Evolutionary conservation across 2,329 filamentous ascomycete species (phyloP).

Genomic region (Remersonia thermophila): DNA sequence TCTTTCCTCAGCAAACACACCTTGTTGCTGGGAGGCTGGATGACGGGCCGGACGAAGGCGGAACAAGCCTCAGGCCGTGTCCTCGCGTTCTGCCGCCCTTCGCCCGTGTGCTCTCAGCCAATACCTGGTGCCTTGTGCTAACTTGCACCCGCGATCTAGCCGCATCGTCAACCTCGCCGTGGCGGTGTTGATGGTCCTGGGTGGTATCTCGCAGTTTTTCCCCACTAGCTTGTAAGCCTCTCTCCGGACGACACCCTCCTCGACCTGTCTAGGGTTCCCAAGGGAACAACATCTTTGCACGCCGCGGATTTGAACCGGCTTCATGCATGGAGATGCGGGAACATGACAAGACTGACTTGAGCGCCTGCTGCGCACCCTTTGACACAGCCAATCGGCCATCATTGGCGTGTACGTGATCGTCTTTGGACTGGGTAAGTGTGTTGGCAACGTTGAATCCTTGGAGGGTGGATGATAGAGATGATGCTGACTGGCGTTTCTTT

Average conservation of each 20-base stretch:
- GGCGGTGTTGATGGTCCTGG: conserved; percentile 75
- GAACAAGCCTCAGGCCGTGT: too few relatives aligned
- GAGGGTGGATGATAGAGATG: neutral
- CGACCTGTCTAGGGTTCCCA: too few relatives aligned
- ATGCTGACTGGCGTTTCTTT: conserved; percentile 1
- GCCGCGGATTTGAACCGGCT: too few relatives aligned
- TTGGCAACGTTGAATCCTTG: neutral
- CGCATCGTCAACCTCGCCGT: conserved; percentile 89
- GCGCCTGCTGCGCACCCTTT: conserved; percentile 1
- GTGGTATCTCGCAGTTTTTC: conserved; percentile 66
- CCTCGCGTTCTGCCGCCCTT: too few relatives aligned
- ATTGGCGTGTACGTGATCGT: conserved; percentile 79
- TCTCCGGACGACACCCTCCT: neutral
- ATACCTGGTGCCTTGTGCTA: neutral
- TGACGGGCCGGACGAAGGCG: too few relatives aligned
- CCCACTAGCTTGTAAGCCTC: conserved; percentile 42
- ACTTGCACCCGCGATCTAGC: conserved; percentile 34
- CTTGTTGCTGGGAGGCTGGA: too few relatives aligned
- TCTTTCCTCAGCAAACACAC: too few relatives aligned
- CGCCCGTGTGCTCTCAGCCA: too few relatives aligned
- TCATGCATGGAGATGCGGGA: too few relatives aligned
- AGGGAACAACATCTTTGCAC: too few relatives aligned
- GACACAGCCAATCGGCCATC: conserved; percentile 27
- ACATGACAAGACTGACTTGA: too few relatives aligned
- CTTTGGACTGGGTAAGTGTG: conserved; percentile 65